Evolutionary conservation across 2,329 filamentous ascomycete genomes (phyloP), one percentile per base, ranked within the genome.

Genomic region (Rutstroemia sp.): DNA sequence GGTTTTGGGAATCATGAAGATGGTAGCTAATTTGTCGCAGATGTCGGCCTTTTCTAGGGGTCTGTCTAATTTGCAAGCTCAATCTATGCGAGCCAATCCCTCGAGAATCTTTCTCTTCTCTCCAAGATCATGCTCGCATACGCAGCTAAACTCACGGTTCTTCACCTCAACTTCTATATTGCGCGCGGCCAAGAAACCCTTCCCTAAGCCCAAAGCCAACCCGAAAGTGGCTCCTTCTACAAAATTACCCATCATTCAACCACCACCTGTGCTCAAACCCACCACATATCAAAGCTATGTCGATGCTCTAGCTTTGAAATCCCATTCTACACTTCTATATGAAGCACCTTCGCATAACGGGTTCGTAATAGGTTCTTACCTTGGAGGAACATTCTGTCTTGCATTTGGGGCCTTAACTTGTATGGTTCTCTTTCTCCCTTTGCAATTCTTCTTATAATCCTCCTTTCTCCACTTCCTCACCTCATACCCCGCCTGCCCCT

Each of bases 291-390:
- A 73, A 64, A 75, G 71, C 54, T 83, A 78, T 71, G 75, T 77
- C 64, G 77, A 77, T n/a, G 63, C 56, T 58, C 76, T 89, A 39
- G 79, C 81, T 14, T 73, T 74, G 57, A 79, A 81, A 60, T 66
- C 75, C n/a, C 71, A 75, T 1, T 76, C 79, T 5, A 82, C 85
- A 7, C 70, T 80, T 3, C 74, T 90, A 45, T 90, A 87, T 73
- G 76, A 85, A 64, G 79, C 80, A 1, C 82, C 82, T 14, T 82
- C 83, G 1, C 84, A 88, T 65, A 79, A 79, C 56, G 76, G 77
- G 71, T 86, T 84, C 69, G 77, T 86, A 60, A 67, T 80, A 62
- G 79, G 80, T 47, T 81, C 81, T 66, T 84, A 85, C 70, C 69
- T 73, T 14, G 77, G 80, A 25, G 79, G 79, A 2, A 59, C 75